Evolutionary conservation across 1,284 basidiomycete genomes (phyloP).

Genomic region (Rhodotorula sp.): DNA sequence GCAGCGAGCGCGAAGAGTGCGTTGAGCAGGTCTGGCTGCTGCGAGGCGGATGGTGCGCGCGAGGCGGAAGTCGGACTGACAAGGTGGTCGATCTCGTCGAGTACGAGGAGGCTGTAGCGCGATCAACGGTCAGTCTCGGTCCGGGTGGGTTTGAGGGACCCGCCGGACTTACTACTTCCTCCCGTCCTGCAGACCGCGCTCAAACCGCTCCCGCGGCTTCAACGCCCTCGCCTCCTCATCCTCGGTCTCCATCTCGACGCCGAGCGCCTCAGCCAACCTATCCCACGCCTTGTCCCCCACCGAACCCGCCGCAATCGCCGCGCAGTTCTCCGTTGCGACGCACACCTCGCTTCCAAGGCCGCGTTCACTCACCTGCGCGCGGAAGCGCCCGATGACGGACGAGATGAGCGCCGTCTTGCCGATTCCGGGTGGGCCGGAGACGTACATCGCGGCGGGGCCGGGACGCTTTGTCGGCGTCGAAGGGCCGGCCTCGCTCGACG

Average conservation of each 20-base stretch:
- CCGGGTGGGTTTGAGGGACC: background rate
- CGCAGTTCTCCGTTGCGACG: slow-evolving; percentile 52
- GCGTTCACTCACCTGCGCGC: slow-evolving; percentile 11
- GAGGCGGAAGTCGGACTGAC: slow-evolving; percentile 31
- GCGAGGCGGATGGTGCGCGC: slow-evolving; percentile 14
- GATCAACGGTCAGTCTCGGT: slow-evolving; percentile 14
- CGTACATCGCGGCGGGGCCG: slow-evolving; percentile 47
- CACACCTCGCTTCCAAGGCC: slow-evolving; percentile 27
- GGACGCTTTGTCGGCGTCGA: slow-evolving; percentile 9
- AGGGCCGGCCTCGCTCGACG: background rate
- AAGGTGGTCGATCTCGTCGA: slow-evolving; percentile 55
- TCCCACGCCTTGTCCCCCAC: slow-evolving; percentile 38
- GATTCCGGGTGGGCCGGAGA: slow-evolving; percentile 54
- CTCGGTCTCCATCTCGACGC: slow-evolving; percentile 6
- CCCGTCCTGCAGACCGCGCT: slow-evolving; percentile 25
- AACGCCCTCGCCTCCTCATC: background rate
- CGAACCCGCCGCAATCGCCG: slow-evolving; percentile 45
- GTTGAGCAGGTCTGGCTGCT: slow-evolving; percentile 50
- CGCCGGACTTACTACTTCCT: slow-evolving; percentile 27
- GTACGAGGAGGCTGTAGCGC: slow-evolving; percentile 48
- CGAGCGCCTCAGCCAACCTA: slow-evolving; percentile 42
- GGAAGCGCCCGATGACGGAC: slow-evolving; percentile 48
- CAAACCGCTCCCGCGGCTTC: slow-evolving; percentile 33
- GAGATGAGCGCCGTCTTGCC: slow-evolving; percentile 54
- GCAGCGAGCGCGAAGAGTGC: slow-evolving; percentile 48